These are phyloP conservation scores for Macrocybe gigantea DNA, from an alignment of 768 basidiomycete species.

Conservation along the genomic window DNA sequence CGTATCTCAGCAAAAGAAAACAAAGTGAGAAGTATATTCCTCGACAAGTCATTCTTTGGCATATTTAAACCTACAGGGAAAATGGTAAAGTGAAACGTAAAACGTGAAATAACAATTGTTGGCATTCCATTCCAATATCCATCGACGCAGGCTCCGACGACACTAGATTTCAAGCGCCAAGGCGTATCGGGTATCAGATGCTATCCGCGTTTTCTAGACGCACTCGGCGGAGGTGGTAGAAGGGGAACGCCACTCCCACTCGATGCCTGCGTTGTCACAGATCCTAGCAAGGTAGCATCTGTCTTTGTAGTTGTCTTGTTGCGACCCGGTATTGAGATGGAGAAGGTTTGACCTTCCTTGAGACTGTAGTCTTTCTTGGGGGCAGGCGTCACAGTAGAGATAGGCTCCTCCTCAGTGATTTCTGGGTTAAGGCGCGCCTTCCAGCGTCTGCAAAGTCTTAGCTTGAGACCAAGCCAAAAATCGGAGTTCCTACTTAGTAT, in stretches of 20 bases:
- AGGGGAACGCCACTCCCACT: slow-evolving; percentile 50
- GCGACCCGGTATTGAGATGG: slow-evolving; percentile 86
- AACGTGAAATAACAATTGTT: too few relatives aligned
- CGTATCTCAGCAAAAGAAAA: too few relatives aligned
- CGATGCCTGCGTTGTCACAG: slow-evolving; percentile 18
- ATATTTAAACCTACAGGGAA: too few relatives aligned
- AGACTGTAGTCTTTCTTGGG: slow-evolving; percentile 92
- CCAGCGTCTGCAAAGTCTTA: slow-evolving; percentile 39
- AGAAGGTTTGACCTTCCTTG: slow-evolving; percentile 94
- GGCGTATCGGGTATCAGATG: not conserved
- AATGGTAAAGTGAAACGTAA: too few relatives aligned
- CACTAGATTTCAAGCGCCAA: too few relatives aligned
- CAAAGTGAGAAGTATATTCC: too few relatives aligned
- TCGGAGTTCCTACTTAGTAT: slow-evolving; percentile 55
- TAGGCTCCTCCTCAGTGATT: slow-evolving; percentile 36
- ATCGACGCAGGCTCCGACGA: too few relatives aligned
- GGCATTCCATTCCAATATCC: too few relatives aligned
- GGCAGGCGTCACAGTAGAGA: slow-evolving; percentile 68
- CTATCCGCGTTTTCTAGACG: slow-evolving; percentile 35
- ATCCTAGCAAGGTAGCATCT: slow-evolving; percentile 28
- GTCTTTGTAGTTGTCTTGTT: slow-evolving; percentile 31
- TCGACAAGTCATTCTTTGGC: too few relatives aligned
- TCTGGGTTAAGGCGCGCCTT: slow-evolving; percentile 57
- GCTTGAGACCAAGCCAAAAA: slow-evolving; percentile 4
- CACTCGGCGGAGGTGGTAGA: slow-evolving; percentile 80